Evolutionary conservation across 257 asterid genomes (phyloP), one percentile per base, ranked within the genome.

Genomic region (Salvia hispanica): DNA sequence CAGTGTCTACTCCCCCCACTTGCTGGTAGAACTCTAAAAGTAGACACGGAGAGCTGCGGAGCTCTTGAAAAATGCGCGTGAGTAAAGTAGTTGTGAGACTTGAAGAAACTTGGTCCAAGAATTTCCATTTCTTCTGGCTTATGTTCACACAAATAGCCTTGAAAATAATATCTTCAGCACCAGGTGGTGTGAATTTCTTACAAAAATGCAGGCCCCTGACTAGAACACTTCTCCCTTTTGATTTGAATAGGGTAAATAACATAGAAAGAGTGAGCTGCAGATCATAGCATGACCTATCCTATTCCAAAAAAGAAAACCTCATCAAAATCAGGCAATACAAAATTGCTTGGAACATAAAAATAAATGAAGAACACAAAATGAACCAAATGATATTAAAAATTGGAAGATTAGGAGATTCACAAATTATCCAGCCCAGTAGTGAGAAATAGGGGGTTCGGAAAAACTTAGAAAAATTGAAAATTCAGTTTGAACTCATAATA

Each of bases 101-200:
- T 13, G 93, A 66, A 28, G 81, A 73, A 15, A 82, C 14, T 36
- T 83, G 85, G 74, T 80, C 83, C 83, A 92, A 63, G 59, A 82
- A 77, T 15, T 78, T 86, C 98, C 96, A 92, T 85, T 78, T 92
- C 59, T 80, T 87, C 76, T 83, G 92, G 80, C 83, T 80, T 51
- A 87, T 51, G 67, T 89, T 87, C 75, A 84, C 83, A 74, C 96
- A 87, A 37, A 85, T 53, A 63, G 96, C 82, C 71, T 68, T 82
- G 34, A 82, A 83, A 56, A 88, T 52, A 45, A 89, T 81, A 69
- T 85, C 92, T 80, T 91, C 89, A 9, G 86, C 64, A 59, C 74
- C 64, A 57, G 95, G 91, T 70, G 68, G 44, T 14, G 79, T 55
- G 66, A 86, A 79, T 18, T 74, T 82, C 77, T 77, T 71, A 25